phyloP scores from a whole-genome alignment of 176 grass and related monocot genomes.

The Elaeis guineensis region DNA sequence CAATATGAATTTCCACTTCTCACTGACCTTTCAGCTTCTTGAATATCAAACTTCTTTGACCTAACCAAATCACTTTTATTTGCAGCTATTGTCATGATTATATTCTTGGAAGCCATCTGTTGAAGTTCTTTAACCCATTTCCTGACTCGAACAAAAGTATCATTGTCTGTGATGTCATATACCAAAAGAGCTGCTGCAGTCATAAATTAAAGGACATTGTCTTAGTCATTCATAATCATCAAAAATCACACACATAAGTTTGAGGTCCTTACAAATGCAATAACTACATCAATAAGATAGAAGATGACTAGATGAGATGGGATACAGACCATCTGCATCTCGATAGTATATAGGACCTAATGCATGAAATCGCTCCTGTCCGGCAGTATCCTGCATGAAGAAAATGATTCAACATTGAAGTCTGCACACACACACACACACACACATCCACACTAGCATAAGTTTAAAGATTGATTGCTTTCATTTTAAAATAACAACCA shows the following conservation, averaged over 20 bases:
- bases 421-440: too few relatives aligned
- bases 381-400: constrained; percentile 63
- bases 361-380: constrained; percentile 74
- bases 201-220: constrained; percentile 11
- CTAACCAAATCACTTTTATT: constrained; percentile 84
- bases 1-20: not conserved
- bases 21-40: constrained; percentile 41
- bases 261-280: too few relatives aligned
- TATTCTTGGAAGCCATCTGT: constrained; percentile 73
- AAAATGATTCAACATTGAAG: not conserved
- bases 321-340: constrained; percentile 55
- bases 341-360: constrained; percentile 80
- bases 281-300: not conserved
- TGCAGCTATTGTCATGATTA: constrained; percentile 60
- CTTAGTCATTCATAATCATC: not conserved
- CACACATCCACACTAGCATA: too few relatives aligned
- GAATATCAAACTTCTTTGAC: constrained; percentile 58
- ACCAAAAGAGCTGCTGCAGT: constrained; percentile 69
- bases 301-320: not conserved
- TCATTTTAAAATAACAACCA: too few relatives aligned
- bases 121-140: constrained; percentile 91
- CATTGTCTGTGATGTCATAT: constrained; percentile 65
- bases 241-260: constrained; percentile 2
- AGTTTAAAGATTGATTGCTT: too few relatives aligned
- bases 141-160: constrained; percentile 65